A percentile compares a stretch with the other conserved stretches of the same genome.
Evolutionary conservation across 2,329 filamentous ascomycete genomes (phyloP).

Genomic region (Aschersonia sp.): DNA sequence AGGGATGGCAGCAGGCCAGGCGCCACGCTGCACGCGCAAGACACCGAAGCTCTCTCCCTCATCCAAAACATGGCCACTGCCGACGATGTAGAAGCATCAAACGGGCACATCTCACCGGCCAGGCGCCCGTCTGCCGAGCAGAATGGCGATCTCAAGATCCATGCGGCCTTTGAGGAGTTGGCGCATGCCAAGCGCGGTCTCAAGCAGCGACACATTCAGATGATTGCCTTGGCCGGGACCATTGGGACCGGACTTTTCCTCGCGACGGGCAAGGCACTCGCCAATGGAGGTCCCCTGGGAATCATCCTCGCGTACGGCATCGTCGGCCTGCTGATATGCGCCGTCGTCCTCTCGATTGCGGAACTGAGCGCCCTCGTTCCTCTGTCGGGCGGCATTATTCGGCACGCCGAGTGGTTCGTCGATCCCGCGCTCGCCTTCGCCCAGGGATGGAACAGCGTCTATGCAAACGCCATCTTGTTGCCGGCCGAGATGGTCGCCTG

Average conservation of each 20-base stretch:
- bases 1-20: background rate
- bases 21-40: background rate
- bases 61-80: background rate
- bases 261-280: conserved; percentile 45
- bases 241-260: conserved; percentile 55
- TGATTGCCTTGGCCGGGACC: conserved; percentile 33
- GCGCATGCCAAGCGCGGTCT: conserved; percentile 1
- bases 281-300: conserved; percentile 42
- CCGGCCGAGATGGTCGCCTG: conserved; percentile 41
- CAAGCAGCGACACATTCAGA: conserved; percentile 29
- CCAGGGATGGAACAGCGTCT: conserved; percentile 37
- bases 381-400: conserved; percentile 47
- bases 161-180: conserved; percentile 4
- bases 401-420: conserved; percentile 45
- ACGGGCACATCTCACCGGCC: background rate
- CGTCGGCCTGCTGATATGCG: conserved; percentile 34
- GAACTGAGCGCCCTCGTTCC: conserved; percentile 46
- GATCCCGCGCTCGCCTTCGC: conserved; percentile 39
- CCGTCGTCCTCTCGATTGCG: conserved; percentile 40
- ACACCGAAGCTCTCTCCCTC: background rate
- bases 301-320: conserved; percentile 35
- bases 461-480: conserved; percentile 32
- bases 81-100: background rate
- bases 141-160: background rate
- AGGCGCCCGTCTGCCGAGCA: background rate